Evolutionary conservation across 768 basidiomycete species (phyloP).

Genomic region (Mycena polygramma): DNA sequence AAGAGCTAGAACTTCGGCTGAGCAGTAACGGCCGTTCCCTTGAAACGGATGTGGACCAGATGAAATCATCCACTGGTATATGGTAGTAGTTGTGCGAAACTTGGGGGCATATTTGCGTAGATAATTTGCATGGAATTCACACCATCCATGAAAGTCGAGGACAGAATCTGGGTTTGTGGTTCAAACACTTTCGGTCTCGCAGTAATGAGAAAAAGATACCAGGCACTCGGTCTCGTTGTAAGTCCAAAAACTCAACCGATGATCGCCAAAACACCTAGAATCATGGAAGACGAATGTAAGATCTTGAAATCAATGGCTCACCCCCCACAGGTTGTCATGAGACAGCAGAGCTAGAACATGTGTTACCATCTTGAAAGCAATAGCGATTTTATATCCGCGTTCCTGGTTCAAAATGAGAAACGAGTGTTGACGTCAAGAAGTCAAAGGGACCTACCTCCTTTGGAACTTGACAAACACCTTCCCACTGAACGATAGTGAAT

Average conservation of each 20-base stretch:
- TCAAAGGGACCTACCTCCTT: neutral
- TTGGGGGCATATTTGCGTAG: neutral
- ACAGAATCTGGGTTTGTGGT: neutral
- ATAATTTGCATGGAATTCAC: neutral
- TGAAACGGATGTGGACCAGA: neutral
- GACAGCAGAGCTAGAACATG: neutral
- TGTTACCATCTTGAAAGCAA: neutral
- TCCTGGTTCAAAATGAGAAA: neutral
- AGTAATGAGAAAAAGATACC: neutral
- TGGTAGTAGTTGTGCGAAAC: neutral
- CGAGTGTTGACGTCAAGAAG: no score
- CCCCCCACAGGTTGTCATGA: constrained; percentile 5
- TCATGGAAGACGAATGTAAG: no score
- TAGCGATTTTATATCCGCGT: constrained; percentile 1
- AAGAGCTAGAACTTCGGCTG: neutral
- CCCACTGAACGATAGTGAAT: neutral
- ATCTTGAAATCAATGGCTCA: neutral
- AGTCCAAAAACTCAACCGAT: neutral
- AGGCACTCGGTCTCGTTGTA: neutral
- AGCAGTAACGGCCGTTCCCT: neutral
- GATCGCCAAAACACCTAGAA: constrained; percentile 3
- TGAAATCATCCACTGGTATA: neutral
- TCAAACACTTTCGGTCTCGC: neutral
- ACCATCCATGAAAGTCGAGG: neutral
- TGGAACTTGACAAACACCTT: neutral